Evolutionary conservation across 2,329 filamentous ascomycete genomes (phyloP), one percentile per base, ranked within the genome.

Genomic region (Sphaceloma murrayae): DNA sequence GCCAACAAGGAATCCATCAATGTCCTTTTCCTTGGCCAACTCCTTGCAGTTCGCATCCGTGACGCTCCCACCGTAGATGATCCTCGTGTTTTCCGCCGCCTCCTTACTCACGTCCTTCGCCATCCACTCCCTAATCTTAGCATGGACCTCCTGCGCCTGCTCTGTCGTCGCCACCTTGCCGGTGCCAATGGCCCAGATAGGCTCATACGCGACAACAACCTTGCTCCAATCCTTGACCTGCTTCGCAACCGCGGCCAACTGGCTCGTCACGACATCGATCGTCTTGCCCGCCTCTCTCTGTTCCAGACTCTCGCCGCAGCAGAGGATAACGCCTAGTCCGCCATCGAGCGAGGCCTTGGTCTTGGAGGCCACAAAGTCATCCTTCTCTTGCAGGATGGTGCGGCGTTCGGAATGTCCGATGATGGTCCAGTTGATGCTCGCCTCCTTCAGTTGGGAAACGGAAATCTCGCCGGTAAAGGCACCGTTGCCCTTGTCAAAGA

Each of bases 41-140:
- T 96, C 89, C 61, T 74, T 77, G 75, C 85, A 93, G 79, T 98
- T 98, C 83, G 95, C 95, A 76, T 94, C 91, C 63, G 75, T 93
- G 59, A 98, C 91, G 58, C 83, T 91, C 62, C 91, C 91, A 54
- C 91, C 91, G 68, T 98, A 98, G 62, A 98, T 81, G 64, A 98
- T 85, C 58, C 91, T 79, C 50, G 88, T 94, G 70, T 82, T 78
- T 52, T 94, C 86, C 34, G 87, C 78, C 46, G 82, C 85, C 62
- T 83, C 74, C 60, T 77, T 70, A 52, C 93, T 85, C 56, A 88
- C 75, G 59, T 79, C 75, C 61, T 80, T 77, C 51, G 61, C 65
- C 62, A 98, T 75, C 85, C 88, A 96, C 60, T 78, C 71, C 57
- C 91, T 84, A 68, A 98, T 93, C 54, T 83, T 86, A 58, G 81